Evolutionary conservation across 1,139 yeast genomes (phyloP).

Genomic region (Pichiaceae sp.): DNA sequence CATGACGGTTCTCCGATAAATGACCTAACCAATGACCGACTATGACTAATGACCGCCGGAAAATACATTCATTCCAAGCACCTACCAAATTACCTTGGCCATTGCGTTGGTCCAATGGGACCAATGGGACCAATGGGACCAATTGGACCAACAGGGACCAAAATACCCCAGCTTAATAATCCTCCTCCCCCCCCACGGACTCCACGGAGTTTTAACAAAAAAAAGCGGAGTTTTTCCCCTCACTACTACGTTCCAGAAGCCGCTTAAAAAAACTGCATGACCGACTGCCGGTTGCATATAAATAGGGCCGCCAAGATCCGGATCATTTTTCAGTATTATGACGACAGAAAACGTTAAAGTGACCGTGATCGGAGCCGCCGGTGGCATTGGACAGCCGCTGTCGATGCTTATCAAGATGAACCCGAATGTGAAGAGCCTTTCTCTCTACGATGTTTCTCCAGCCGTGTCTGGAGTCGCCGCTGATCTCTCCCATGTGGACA

Average conservation of each 20-base stretch:
- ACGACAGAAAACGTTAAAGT: conserved; percentile 39
- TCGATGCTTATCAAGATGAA: conserved; percentile 73
- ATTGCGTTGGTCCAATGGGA: too few species aligned
- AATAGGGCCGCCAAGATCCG: neutral
- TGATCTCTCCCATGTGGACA: conserved; percentile 84
- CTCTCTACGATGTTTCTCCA: conserved; percentile 73
- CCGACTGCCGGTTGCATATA: neutral
- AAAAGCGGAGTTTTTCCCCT: too few species aligned
- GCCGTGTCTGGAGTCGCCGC: conserved; percentile 92
- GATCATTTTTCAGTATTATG: neutral
- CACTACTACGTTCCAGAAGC: too few species aligned
- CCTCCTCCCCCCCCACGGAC: too few species aligned
- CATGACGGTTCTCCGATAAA: neutral
- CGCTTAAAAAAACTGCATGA: neutral
- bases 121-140: too few species aligned
- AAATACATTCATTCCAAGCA: too few species aligned
- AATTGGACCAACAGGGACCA: too few species aligned
- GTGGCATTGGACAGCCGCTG: conserved; percentile 92
- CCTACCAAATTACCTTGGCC: too few species aligned
- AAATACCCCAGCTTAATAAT: too few species aligned
- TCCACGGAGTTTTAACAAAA: too few species aligned
- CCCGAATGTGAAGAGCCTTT: conserved; percentile 49
- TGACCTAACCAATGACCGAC: too few species aligned
- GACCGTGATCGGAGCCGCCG: conserved; percentile 73
- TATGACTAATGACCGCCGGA: too few species aligned